A percentile compares a stretch with the other conserved stretches of the same genome.
phyloP scores from a whole-genome alignment of 306 rosid species.

The Castanea crenata region DNA sequence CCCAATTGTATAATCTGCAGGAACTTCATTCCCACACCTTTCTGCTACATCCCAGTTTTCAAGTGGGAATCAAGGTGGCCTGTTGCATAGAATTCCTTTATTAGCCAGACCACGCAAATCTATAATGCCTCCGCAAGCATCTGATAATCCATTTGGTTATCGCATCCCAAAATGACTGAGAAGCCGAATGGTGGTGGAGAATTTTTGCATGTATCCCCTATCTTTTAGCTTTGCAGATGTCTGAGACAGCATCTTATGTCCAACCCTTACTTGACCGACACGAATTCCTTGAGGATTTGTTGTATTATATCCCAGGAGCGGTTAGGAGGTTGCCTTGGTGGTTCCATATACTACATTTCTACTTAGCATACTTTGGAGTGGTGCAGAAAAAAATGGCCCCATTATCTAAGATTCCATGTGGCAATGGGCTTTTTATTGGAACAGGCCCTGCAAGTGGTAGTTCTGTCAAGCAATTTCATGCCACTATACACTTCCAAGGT shows the following conservation, averaged over 20 bases:
- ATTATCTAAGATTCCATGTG: slow-evolving; percentile 64
- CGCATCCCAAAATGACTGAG: slow-evolving; percentile 51
- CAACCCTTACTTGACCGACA: slow-evolving; percentile 55
- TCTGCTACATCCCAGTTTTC: slow-evolving; percentile 32
- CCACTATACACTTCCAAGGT: slow-evolving; percentile 80
- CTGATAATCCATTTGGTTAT: slow-evolving; percentile 43
- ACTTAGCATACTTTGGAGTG: slow-evolving; percentile 48
- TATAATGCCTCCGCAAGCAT: slow-evolving; percentile 43
- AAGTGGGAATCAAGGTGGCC: slow-evolving; percentile 26
- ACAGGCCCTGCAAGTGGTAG: slow-evolving; percentile 52
- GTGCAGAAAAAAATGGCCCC: slow-evolving; percentile 70
- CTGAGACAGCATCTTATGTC: slow-evolving; percentile 64
- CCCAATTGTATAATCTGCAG: slow-evolving; percentile 27
- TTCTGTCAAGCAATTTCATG: slow-evolving; percentile 67
- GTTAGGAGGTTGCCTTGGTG: slow-evolving; percentile 61
- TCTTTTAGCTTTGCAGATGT: slow-evolving; percentile 61
- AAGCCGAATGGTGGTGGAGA: slow-evolving; percentile 99
- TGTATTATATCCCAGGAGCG: slow-evolving; percentile 74
- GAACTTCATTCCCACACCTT: slow-evolving; percentile 29
- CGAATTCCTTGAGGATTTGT: slow-evolving; percentile 38
- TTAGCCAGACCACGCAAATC: slow-evolving; percentile 23
- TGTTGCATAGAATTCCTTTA: slow-evolving; percentile 21
- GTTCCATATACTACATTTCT: slow-evolving; percentile 67
- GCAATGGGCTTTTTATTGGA: slow-evolving; percentile 76
- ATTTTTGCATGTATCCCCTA: slow-evolving; percentile 76